Conservation (phyloP, 2,329 filamentous ascomycete genomes). For the Parastagonospora avenae region DNA sequence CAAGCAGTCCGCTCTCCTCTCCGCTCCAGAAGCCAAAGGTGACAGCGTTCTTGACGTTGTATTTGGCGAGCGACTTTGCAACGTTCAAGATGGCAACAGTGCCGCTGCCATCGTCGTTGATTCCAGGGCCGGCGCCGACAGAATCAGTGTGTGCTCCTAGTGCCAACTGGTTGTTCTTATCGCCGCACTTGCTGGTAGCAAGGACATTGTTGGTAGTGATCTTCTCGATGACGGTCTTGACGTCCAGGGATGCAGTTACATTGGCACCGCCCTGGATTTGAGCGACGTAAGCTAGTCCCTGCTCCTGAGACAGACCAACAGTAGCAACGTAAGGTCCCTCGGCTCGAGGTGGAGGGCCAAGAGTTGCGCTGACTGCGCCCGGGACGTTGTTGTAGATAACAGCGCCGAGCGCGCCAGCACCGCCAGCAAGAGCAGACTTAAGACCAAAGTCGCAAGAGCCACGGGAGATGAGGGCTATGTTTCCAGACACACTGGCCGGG, state of each 20-base stretch:
- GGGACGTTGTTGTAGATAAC: slow-evolving; percentile 76
- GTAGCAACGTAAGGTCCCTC: slow-evolving; percentile 66
- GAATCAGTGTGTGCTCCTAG: slow-evolving; percentile 67
- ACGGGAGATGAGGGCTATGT: slow-evolving; percentile 72
- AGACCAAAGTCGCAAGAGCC: slow-evolving; percentile 73
- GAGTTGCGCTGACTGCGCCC: slow-evolving; percentile 58
- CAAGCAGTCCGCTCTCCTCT: slow-evolving; percentile 69
- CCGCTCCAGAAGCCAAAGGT: slow-evolving; percentile 72
- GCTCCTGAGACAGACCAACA: slow-evolving; percentile 66
- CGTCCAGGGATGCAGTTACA: slow-evolving; percentile 33
- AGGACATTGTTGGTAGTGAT: slow-evolving; percentile 59
- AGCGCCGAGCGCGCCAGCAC: slow-evolving; percentile 71
- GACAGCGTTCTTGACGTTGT: slow-evolving; percentile 69
- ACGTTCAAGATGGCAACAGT: slow-evolving; percentile 65
- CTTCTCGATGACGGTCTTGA: slow-evolving; percentile 54
- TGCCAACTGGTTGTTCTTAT: slow-evolving; percentile 62
- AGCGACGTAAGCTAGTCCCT: slow-evolving; percentile 62
- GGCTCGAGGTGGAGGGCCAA: slow-evolving; percentile 65
- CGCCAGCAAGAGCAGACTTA: slow-evolving; percentile 72
- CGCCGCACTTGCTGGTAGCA: slow-evolving; percentile 63
- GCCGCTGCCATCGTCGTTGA: slow-evolving; percentile 80
- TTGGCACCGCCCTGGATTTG: slow-evolving; percentile 48
- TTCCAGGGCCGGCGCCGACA: slow-evolving; percentile 67
- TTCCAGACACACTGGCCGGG: slow-evolving; percentile 61
- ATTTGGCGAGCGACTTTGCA: slow-evolving; percentile 68